phyloP scores from a whole-genome alignment of 768 basidiomycete species.

The Lactifluus subvellereus region DNA sequence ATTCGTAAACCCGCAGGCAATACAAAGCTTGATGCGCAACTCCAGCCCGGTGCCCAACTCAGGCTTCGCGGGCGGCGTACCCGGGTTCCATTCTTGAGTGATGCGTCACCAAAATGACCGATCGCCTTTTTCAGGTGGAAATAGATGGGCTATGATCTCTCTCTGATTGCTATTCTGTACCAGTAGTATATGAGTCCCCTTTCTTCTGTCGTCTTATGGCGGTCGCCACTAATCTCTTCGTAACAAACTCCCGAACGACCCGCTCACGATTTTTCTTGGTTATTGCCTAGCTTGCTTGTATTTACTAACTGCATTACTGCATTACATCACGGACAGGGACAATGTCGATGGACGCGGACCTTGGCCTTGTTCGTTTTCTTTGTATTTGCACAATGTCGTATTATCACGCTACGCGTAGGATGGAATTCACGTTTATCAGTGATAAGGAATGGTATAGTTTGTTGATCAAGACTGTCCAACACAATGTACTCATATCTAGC shows the following conservation, averaged over 20 bases:
- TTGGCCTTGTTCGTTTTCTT: conserved; percentile 43
- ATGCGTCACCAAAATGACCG: conserved; percentile 13
- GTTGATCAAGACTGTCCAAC: neutral
- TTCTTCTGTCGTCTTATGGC: neutral
- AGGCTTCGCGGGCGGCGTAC: conserved; percentile 29
- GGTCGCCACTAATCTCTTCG: conserved; percentile 7
- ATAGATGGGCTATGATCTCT: conserved; percentile 9
- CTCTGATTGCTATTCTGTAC: conserved; percentile 7
- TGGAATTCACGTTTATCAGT: conserved; percentile 7
- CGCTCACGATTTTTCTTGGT: conserved; percentile 6
- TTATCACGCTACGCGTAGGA: conserved; percentile 17
- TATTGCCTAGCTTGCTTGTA: conserved; percentile 24
- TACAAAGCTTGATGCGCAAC: conserved; percentile 85
- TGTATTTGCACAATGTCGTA: conserved; percentile 38
- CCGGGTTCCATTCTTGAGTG: conserved; percentile 21
- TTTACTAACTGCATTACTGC: conserved; percentile 28
- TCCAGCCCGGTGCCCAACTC: conserved; percentile 55
- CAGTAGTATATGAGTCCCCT: conserved; percentile 3
- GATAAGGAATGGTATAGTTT: neutral
- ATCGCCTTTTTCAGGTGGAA: conserved; percentile 4
- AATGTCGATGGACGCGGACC: conserved; percentile 50
- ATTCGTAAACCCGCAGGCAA: conserved; percentile 61
- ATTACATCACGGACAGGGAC: conserved; percentile 39
- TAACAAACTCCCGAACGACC: neutral
- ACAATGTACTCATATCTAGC: neutral